phyloP scores from a whole-genome alignment of 495 filamentous ascomycete genomes.

The Platismatia glauca region DNA sequence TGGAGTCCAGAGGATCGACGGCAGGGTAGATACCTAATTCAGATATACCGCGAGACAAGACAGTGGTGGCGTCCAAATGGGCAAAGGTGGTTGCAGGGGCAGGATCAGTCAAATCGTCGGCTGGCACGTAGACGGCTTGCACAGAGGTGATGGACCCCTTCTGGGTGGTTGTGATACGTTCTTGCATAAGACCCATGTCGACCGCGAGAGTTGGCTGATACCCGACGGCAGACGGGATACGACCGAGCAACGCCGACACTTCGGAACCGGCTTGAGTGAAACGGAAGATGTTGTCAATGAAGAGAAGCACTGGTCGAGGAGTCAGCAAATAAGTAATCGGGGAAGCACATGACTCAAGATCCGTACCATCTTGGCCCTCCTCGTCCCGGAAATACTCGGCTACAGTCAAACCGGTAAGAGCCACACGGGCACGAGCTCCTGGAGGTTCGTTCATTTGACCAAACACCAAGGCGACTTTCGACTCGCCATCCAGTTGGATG shows the following conservation, averaged over 20 bases:
- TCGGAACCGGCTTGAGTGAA: conserved; percentile 99
- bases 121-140: conserved; percentile 99
- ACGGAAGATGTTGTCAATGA: conserved; percentile 99
- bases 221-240: conserved; percentile 99
- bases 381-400: conserved; percentile 97
- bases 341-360: neutral
- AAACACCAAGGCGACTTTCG: conserved; percentile 98
- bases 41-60: conserved; percentile 99
- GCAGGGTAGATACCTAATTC: conserved; percentile 99
- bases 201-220: conserved; percentile 99
- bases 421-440: conserved; percentile 98
- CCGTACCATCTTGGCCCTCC: conserved; percentile 85
- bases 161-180: conserved; percentile 98
- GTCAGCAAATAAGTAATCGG: conserved; percentile 20
- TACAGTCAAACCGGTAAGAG: conserved; percentile 82
- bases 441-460: conserved; percentile 99
- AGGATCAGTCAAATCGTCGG: conserved; percentile 99
- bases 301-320: conserved; percentile 65
- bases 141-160: conserved; percentile 99
- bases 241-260: conserved; percentile 97
- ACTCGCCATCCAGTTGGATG: conserved; percentile 98
- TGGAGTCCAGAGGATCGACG: conserved; percentile 98
- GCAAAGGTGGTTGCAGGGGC: conserved; percentile 99
- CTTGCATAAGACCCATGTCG: conserved; percentile 99
- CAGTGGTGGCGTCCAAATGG: conserved; percentile 99